phyloP scores from a whole-genome alignment of 306 rosid species.

The Sphenostylis stenocarpa region DNA sequence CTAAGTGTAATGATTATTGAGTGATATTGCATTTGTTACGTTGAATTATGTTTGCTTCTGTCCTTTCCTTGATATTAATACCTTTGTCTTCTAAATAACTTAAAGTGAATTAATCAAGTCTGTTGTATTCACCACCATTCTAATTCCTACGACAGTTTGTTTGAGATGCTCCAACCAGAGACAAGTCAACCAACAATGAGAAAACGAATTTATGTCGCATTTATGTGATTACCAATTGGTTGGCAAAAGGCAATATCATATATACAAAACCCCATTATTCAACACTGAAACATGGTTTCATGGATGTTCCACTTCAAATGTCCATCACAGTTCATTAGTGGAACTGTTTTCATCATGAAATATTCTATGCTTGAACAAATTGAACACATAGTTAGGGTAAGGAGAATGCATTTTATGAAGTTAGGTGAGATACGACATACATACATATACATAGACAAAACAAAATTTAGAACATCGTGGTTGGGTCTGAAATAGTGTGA shows the following conservation, averaged over 20 bases:
- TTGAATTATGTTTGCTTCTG: too few relatives aligned
- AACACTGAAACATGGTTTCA: neutral
- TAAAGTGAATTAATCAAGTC: too few relatives aligned
- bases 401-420: neutral
- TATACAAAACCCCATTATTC: neutral
- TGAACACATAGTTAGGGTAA: too few relatives aligned
- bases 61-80: too few relatives aligned
- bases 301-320: constrained; percentile 6
- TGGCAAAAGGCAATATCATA: neutral
- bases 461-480: neutral
- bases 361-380: neutral
- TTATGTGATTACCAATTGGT: neutral
- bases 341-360: neutral
- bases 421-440: neutral
- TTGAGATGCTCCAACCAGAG: neutral
- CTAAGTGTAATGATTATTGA: too few relatives aligned
- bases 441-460: neutral
- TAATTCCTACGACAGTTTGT: neutral
- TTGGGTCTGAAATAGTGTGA: neutral
- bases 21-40: too few relatives aligned
- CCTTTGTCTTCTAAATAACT: too few relatives aligned
- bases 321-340: neutral
- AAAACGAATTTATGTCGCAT: neutral
- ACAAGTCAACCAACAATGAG: neutral
- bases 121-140: too few relatives aligned